Conservation (phyloP, 768 basidiomycete genomes). For the Daedaleopsis sinensis region DNA sequence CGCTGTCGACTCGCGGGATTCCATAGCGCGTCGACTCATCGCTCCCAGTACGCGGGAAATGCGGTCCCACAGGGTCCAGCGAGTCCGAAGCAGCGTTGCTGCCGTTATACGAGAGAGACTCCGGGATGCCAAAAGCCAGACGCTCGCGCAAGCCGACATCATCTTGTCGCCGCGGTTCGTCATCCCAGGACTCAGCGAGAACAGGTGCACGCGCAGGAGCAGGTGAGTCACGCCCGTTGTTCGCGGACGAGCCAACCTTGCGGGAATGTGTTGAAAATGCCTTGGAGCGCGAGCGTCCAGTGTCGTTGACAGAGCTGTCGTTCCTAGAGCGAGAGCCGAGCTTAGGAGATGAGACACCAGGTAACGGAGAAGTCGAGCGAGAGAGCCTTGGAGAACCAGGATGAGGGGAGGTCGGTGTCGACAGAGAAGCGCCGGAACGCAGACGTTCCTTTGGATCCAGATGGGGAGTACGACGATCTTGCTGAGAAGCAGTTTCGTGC, state of each 20-base stretch:
- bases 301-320: neutral
- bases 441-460: neutral
- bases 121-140: constrained; percentile 32
- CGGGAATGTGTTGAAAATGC: neutral
- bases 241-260: neutral
- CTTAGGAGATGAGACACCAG: neutral
- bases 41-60: constrained; percentile 3
- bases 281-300: neutral
- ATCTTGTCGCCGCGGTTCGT: neutral
- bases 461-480: neutral
- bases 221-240: neutral
- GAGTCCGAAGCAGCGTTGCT: constrained; percentile 14
- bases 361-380: neutral
- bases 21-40: neutral
- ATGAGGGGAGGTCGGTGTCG: neutral
- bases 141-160: constrained; percentile 26
- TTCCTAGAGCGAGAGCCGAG: neutral
- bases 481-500: neutral
- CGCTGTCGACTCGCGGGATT: constrained; percentile 47
- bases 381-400: neutral
- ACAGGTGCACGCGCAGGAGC: neutral
- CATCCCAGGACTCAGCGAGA: neutral
- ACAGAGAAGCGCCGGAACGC: neutral
- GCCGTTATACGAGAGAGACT: constrained; percentile 29
- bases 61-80: constrained; percentile 8